Conservation (phyloP, 2,329 filamentous ascomycete genomes). For the Cercospora sesami region DNA sequence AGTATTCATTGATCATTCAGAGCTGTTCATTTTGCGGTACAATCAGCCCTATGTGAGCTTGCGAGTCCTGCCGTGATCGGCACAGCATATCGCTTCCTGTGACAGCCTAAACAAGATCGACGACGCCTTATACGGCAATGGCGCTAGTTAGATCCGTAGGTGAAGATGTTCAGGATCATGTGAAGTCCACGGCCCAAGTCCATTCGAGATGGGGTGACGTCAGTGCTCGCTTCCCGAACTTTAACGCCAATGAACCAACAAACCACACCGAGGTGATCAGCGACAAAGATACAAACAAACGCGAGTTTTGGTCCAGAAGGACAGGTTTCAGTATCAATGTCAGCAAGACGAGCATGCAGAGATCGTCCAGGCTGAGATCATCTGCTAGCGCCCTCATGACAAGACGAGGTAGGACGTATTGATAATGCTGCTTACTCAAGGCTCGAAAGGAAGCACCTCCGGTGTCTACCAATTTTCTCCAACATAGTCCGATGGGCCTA, state of each 20-base stretch:
- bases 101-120: neutral
- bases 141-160: neutral
- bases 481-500: neutral
- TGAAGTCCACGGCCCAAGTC: neutral
- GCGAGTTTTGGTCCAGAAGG: neutral
- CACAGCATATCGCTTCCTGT: neutral
- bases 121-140: neutral
- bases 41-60: neutral
- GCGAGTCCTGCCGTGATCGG: neutral
- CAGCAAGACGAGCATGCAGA: neutral
- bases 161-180: neutral
- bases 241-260: neutral
- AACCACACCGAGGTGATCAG: neutral
- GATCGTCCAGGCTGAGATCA: neutral
- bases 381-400: neutral
- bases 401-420: neutral
- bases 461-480: neutral
- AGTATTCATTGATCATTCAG: neutral
- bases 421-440: constrained; percentile 1
- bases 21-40: no score
- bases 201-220: neutral
- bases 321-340: neutral
- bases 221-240: neutral
- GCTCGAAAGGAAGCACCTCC: neutral
- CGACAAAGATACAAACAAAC: neutral